Percentiles rank a stretch among this genome's conserved stretches.
Conservation (phyloP, 257 asterid species). For the Solanum chiquidenum region DNA sequence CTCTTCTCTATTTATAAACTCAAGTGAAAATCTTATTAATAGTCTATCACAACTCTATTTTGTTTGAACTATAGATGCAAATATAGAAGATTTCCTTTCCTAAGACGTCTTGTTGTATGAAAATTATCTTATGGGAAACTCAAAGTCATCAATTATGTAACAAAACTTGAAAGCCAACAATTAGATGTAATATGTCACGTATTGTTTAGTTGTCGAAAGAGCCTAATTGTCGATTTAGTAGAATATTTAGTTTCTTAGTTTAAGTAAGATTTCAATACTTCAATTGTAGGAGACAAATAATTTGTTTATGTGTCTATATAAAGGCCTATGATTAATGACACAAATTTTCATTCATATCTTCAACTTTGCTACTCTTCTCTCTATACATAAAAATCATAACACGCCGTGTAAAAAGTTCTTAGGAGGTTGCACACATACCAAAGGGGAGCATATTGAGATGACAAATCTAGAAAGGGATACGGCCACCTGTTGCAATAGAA, state of each 20-base stretch:
- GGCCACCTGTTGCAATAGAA: conserved; percentile 55
- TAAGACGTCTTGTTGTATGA: background rate
- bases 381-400: background rate
- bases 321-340: background rate
- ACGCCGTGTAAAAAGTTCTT: background rate
- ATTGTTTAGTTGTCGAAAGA: background rate
- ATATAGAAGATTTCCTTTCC: background rate
- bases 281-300: background rate
- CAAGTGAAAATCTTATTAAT: background rate
- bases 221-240: background rate
- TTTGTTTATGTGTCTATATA: background rate
- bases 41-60: background rate
- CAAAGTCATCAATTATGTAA: background rate
- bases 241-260: background rate
- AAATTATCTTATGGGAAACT: background rate
- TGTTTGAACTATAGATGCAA: background rate
- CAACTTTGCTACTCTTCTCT: background rate
- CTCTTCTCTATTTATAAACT: background rate
- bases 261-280: background rate
- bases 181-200: background rate
- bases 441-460: conserved; percentile 62
- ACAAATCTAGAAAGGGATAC: conserved; percentile 54
- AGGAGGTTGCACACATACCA: background rate
- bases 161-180: background rate
- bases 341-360: background rate